Conservation (phyloP, 345 rosid genomes). For the Bretschneidera sinensis region DNA sequence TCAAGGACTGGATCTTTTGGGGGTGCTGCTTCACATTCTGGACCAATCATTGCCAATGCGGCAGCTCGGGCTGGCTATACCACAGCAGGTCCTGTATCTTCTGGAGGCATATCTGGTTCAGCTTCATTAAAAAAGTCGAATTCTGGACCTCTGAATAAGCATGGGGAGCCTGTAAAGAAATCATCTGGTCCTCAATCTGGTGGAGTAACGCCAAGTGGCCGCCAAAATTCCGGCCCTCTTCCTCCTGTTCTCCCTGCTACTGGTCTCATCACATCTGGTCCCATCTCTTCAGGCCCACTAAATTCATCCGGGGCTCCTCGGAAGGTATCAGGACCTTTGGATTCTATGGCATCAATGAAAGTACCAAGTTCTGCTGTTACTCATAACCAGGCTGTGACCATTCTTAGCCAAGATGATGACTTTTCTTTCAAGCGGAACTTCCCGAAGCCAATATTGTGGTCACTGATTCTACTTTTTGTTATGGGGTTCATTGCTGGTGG, state of each 20-base stretch:
- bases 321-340: conserved; percentile 79
- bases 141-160: conserved; percentile 70
- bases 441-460: conserved; percentile 76
- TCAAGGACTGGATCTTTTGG: conserved; percentile 71
- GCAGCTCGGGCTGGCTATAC: conserved; percentile 59
- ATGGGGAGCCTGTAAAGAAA: conserved; percentile 73
- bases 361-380: conserved; percentile 42
- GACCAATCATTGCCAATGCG: conserved; percentile 61
- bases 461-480: conserved; percentile 57
- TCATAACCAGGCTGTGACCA: conserved; percentile 69
- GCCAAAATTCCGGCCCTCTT: conserved; percentile 77
- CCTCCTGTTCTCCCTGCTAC: conserved; percentile 81
- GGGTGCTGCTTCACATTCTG: conserved; percentile 70
- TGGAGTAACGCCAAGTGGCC: conserved; percentile 59
- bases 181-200: conserved; percentile 94
- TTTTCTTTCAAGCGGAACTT: conserved; percentile 64
- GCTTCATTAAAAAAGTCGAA: conserved; percentile 65
- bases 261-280: conserved; percentile 94
- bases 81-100: conserved; percentile 46
- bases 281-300: conserved; percentile 76
- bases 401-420: conserved; percentile 62
- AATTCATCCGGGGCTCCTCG: conserved; percentile 72
- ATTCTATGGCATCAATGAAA: conserved; percentile 68
- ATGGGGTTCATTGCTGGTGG: conserved; percentile 91
- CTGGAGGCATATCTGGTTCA: conserved; percentile 52